Conservation (phyloP, 2,329 filamentous ascomycete species). For the Aspergillus sclerotialis region DNA sequence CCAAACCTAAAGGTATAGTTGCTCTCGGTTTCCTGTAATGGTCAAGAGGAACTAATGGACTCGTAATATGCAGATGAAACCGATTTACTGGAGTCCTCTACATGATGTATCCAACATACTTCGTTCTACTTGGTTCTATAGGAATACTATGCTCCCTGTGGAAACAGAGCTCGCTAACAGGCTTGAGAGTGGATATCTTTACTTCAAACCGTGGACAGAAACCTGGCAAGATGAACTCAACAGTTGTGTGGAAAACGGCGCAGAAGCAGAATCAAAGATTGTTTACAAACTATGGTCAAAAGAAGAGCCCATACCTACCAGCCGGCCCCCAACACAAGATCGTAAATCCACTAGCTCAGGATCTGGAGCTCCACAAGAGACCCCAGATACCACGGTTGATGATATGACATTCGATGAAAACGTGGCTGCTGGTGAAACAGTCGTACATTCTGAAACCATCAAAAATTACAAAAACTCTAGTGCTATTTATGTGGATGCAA, state of each 20-base stretch:
- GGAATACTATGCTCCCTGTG: conserved; percentile 86
- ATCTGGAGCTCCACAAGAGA: conserved; percentile 13
- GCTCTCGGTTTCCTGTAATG: not conserved
- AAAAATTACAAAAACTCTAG: conserved; percentile 67
- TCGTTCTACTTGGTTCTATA: conserved; percentile 94
- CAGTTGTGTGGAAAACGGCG: conserved; percentile 83
- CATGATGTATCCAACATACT: conserved; percentile 79
- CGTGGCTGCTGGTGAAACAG: conserved; percentile 33
- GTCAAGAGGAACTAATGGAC: conserved; percentile 3
- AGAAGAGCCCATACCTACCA: conserved; percentile 33
- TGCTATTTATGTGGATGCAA: conserved; percentile 76
- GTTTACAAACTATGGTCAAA: conserved; percentile 75
- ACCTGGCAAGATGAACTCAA: conserved; percentile 89
- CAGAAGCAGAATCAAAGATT: conserved; percentile 85
- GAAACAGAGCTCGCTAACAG: conserved; percentile 82
- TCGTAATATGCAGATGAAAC: conserved; percentile 62
- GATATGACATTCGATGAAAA: conserved; percentile 27
- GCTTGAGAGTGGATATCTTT: conserved; percentile 81
- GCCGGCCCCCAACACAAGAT: conserved; percentile 29
- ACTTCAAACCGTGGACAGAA: conserved; percentile 79
- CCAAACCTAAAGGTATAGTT: conserved; percentile 53
- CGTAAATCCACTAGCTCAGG: conserved; percentile 19
- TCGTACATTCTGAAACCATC: conserved; percentile 38
- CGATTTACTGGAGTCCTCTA: conserved; percentile 94
- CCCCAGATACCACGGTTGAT: conserved; percentile 2